Conservation (phyloP, 768 basidiomycete species). For the Tephrocybe sp. region DNA sequence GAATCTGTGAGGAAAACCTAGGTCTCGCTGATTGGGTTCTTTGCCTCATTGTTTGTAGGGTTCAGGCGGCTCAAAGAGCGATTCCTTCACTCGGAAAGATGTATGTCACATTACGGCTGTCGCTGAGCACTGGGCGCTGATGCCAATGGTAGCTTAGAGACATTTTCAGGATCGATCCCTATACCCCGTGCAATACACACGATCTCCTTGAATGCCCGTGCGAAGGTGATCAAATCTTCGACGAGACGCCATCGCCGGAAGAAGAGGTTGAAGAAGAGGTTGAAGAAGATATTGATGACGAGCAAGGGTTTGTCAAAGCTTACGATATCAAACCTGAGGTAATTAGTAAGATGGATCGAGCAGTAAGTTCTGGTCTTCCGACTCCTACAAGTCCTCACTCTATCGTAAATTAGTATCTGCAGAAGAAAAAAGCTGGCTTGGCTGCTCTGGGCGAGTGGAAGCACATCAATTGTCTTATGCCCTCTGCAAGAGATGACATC, state of each 20-base stretch:
- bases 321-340: conserved; percentile 54
- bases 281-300: conserved; percentile 22
- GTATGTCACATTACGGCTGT: conserved; percentile 41
- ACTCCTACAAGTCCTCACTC: not conserved
- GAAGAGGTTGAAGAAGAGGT: conserved; percentile 24
- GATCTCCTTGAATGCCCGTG: conserved; percentile 87
- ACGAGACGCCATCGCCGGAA: conserved; percentile 19
- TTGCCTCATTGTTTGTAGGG: conserved; percentile 25
- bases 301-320: conserved; percentile 62
- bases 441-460: conserved; percentile 81
- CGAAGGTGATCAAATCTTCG: conserved; percentile 27
- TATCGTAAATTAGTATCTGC: conserved; percentile 48
- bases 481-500: conserved; percentile 45
- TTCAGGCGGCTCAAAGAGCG: conserved; percentile 57
- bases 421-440: conserved; percentile 68
- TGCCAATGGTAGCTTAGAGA: conserved; percentile 69
- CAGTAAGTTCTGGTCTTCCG: conserved; percentile 36
- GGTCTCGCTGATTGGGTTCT: not conserved
- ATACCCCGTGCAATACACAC: conserved; percentile 88
- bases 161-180: conserved; percentile 83
- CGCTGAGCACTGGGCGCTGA: not conserved
- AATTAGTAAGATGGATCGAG: conserved; percentile 48
- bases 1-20: conserved; percentile 52
- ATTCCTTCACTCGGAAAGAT: conserved; percentile 86
- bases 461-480: conserved; percentile 73